Base-by-base conservation (phyloP, 1,284 basidiomycete species). In the Tylopilus orsonianus region DNA sequence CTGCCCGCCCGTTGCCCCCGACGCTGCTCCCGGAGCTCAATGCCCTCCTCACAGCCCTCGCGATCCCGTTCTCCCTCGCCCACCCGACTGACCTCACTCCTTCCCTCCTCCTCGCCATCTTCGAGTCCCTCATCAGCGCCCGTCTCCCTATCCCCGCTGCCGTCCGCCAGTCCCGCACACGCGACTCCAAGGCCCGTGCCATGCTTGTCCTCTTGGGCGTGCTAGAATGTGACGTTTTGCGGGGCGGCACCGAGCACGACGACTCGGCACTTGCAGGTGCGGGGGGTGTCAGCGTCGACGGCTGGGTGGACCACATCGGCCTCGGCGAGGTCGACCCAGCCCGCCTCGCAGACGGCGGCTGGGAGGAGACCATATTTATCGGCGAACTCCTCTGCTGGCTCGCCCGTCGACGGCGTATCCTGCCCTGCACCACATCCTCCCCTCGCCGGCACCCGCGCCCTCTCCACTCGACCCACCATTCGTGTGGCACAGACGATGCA, bases 161-260 rank as follows among this genome's bases (percentile, higher is more conserved):
- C 26, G 65, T 76, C 24, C 72, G 78, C 44, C 69, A 67, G 8
- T 70, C 71, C 24, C 69, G 67, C 46, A 72, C 70, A 19, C 60
- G 62, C 35, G 66, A 68, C 30, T 67, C 70, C 16, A 73, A 73
- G 54, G 66, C 75, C 12, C 68, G 81, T 26, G 80, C 81, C 38
- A 87, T 89, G 75, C 87, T 90, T 61, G 75, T 91, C 12, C 84
- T 93, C 49, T 75, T 91, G 16, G 88, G 87, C 20, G 80, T 85
- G 4, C 71, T 92, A 4, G 85, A 88, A 46, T 79, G 75, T 37
- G 86, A 88, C 55, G 72, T 90, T 10, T 61, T 90, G 24, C 70
- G 75, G 12, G 57, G 55, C n/a, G 57, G 65, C n/a, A 48, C 56
- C 0, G 29, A 46, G 7, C 2, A 41, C 5, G 58, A 62, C 16